A percentile compares a stretch with the other conserved stretches of the same genome.
These are phyloP conservation scores for Mucor velutinosus DNA, from an alignment of 371 early-diverging fungal species.

Conservation along the genomic window DNA sequence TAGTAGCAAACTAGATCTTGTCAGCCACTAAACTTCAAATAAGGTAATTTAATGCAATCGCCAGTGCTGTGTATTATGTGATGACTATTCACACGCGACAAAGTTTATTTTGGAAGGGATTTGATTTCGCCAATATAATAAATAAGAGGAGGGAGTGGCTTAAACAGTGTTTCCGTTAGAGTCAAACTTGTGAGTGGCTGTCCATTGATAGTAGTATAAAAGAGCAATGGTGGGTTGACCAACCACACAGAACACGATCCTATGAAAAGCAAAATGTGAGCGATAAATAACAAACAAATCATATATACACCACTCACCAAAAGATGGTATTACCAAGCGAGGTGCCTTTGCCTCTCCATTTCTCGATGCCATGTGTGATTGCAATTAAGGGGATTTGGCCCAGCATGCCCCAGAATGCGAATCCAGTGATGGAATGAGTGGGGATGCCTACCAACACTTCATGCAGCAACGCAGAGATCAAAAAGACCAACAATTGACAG, in stretches of 20 bases:
- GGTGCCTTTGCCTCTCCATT: constrained; percentile 74
- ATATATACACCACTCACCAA: constrained; percentile 57
- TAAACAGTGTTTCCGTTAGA: constrained; percentile 2
- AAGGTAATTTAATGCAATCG: background rate
- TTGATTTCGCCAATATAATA: background rate
- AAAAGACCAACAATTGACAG: constrained; percentile 73
- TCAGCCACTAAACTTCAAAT: constrained; percentile 2
- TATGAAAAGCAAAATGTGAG: constrained; percentile 12
- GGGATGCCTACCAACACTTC: constrained; percentile 88
- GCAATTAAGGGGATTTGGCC: constrained; percentile 87
- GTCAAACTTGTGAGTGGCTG: constrained; percentile 39
- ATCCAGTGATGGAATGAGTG: constrained; percentile 76
- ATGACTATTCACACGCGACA: constrained; percentile 5
- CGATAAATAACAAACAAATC: background rate
- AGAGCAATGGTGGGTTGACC: constrained; percentile 87
- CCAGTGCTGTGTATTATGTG: background rate
- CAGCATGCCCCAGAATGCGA: constrained; percentile 91
- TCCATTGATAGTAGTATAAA: constrained; percentile 85
- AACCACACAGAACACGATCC: constrained; percentile 79
- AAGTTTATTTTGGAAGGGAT: background rate
- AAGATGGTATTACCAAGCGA: constrained; percentile 90
- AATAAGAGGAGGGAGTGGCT: background rate
- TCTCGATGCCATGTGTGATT: constrained; percentile 64
- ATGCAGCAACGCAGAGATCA: constrained; percentile 84
- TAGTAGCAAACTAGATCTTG: background rate